A percentile compares a stretch with the other conserved stretches of the same genome.
phyloP scores from a whole-genome alignment of 495 filamentous ascomycete genomes.

The Aspergillus sclerotioniger region DNA sequence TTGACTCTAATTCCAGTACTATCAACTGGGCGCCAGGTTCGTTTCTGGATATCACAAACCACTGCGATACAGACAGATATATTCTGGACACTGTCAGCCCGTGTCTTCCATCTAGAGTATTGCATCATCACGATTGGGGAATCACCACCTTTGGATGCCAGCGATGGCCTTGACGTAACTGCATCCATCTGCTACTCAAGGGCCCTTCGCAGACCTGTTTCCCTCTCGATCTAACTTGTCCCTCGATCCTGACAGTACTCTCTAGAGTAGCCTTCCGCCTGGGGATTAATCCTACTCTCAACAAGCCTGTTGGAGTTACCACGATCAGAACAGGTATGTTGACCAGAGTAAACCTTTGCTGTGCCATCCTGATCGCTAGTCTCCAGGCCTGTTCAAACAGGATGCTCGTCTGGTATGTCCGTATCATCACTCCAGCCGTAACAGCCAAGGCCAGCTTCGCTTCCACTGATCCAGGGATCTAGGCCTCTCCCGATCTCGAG shows the following conservation, averaged over 20 bases:
- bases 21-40: not conserved
- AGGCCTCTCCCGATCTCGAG: conserved; percentile 33
- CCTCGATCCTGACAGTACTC: not conserved
- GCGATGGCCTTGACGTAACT: not conserved
- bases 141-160: not conserved
- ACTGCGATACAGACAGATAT: too few species aligned
- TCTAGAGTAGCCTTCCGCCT: not conserved
- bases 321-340: conserved; percentile 4
- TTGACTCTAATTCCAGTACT: not conserved
- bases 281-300: not conserved
- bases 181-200: not conserved
- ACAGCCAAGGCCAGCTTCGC: not conserved
- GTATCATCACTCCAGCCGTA: not conserved
- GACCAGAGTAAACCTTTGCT: not conserved
- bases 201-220: not conserved
- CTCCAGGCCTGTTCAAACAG: conserved; percentile 3
- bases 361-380: not conserved
- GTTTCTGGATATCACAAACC: not conserved
- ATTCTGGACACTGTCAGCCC: too few species aligned
- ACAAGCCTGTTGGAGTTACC: conserved; percentile 5
- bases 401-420: conserved; percentile 4
- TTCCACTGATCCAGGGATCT: conserved; percentile 35
- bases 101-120: too few species aligned
- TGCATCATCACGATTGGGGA: not conserved
- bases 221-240: too few species aligned